Evolutionary conservation across 306 rosid species (phyloP).

Genomic region (Cyamopsis tetragonoloba): DNA sequence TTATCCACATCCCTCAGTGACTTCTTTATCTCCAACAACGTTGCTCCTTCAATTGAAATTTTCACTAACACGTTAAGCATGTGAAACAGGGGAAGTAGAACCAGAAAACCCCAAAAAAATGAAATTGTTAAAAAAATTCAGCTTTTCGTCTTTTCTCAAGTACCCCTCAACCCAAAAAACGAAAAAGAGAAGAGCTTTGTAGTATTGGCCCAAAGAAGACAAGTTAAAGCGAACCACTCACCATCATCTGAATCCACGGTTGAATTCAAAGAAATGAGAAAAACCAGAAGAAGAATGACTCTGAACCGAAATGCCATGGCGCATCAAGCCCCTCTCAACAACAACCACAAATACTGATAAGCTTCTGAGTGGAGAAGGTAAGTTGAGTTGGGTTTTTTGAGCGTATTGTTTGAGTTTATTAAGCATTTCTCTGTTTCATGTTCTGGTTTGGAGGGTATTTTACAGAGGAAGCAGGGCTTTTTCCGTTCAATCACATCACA

Average conservation of each 20-base stretch:
- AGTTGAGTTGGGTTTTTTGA: neutral
- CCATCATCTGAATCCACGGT: conserved; percentile 61
- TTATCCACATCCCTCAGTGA: conserved; percentile 71
- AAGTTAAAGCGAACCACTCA: conserved; percentile 28
- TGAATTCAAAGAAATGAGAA: conserved; percentile 30
- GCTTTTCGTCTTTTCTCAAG: neutral
- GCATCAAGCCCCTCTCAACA: neutral
- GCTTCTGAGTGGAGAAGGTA: no score
- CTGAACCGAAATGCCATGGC: conserved; percentile 44
- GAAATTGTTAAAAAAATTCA: no score
- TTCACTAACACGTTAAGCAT: neutral
- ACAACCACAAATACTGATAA: no score
- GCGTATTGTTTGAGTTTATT: neutral
- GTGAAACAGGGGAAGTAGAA: neutral
- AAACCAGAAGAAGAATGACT: conserved; percentile 39
- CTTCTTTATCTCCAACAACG: conserved; percentile 73
- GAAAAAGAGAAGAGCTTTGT: no score
- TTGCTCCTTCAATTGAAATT: conserved; percentile 47
- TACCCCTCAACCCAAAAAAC: neutral
- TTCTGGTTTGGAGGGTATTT: conserved; percentile 11
- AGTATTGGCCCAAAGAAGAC: neutral
- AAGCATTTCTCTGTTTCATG: neutral
- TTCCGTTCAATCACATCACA: conserved; percentile 70
- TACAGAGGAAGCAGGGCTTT: conserved; percentile 29
- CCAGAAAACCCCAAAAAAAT: neutral